These are phyloP conservation scores for Phialophora verrucosa DNA, from an alignment of 2,329 filamentous ascomycete species.

Conservation along the genomic window DNA sequence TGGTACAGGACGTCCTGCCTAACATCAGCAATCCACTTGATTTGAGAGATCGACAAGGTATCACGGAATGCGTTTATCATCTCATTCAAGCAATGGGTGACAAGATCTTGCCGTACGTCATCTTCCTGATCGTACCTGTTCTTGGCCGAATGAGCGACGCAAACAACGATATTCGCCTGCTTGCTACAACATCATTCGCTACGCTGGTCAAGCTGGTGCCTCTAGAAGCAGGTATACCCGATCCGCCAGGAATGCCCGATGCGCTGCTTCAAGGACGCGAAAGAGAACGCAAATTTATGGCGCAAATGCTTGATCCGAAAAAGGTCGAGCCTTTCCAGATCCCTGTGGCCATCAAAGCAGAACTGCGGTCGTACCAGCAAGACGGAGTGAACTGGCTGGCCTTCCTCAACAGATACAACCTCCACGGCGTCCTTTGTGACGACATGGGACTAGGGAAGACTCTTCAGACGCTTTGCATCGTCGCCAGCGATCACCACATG, in stretches of 20 bases:
- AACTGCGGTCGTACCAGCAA: conserved; percentile 95
- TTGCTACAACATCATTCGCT: conserved; percentile 95
- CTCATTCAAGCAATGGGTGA: conserved; percentile 98
- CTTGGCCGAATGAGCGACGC: conserved; percentile 98
- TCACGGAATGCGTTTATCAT: conserved; percentile 94
- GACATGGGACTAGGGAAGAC: conserved; percentile 99
- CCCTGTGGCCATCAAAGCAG: conserved; percentile 95
- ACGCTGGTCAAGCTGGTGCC: conserved; percentile 97
- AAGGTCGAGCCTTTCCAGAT: conserved; percentile 95
- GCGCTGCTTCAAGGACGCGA: conserved; percentile 89
- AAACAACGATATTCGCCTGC: conserved; percentile 89
- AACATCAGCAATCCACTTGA: conserved; percentile 91
- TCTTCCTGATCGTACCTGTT: conserved; percentile 97
- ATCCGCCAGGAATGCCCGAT: conserved; percentile 89
- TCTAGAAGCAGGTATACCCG: conserved; percentile 94
- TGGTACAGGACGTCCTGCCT: conserved; percentile 90
- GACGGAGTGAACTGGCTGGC: conserved; percentile 98
- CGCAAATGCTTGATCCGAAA: conserved; percentile 92
- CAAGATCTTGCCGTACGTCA: conserved; percentile 92
- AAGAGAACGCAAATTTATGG: conserved; percentile 93
- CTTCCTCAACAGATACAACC: conserved; percentile 96
- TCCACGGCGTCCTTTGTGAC: conserved; percentile 97
- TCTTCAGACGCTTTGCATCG: conserved; percentile 94
- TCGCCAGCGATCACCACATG: conserved; percentile 95
- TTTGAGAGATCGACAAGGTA: conserved; percentile 86